These are phyloP conservation scores for Tillandsia leiboldiana DNA, from an alignment of 176 grass and related monocot genomes.

Conservation along the genomic window DNA sequence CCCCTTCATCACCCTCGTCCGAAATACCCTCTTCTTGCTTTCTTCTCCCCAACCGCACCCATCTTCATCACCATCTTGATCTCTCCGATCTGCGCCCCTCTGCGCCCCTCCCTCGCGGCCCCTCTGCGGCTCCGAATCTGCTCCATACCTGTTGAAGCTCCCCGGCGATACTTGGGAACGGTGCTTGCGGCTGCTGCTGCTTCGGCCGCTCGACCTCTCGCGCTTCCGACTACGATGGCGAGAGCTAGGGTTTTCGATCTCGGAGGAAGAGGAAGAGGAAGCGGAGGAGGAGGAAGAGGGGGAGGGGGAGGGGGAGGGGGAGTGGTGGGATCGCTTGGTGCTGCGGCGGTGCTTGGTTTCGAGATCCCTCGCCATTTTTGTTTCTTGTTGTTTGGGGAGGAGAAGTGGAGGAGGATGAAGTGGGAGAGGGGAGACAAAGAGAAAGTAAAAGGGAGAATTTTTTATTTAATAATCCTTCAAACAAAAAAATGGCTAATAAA, in stretches of 20 bases:
- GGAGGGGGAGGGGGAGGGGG: constrained; percentile 13
- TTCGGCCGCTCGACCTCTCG: constrained; percentile 20
- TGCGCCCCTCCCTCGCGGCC: no score
- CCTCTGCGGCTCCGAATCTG: no score
- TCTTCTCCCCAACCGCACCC: no score
- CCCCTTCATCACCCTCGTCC: no score
- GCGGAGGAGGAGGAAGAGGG: constrained; percentile 22
- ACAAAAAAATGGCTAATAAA: no score
- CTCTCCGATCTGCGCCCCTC: no score
- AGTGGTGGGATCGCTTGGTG: constrained; percentile 33
- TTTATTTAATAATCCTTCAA: no score
- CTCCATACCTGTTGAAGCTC: constrained; percentile 57
- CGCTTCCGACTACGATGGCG: constrained; percentile 31
- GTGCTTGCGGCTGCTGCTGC: constrained; percentile 25
- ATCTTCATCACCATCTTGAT: no score
- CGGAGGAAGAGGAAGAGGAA: constrained; percentile 21
- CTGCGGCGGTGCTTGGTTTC: constrained; percentile 27
- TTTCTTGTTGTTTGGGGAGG: not conserved
- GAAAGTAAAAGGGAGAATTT: not conserved
- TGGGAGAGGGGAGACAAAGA: not conserved
- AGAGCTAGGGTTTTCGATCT: constrained; percentile 34
- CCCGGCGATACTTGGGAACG: constrained; percentile 34
- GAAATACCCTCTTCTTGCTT: no score
- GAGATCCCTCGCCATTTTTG: constrained; percentile 17
- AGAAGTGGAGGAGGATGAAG: not conserved